phyloP scores from a whole-genome alignment of 1,284 basidiomycete genomes.

The Apiotrichum brassicae region DNA sequence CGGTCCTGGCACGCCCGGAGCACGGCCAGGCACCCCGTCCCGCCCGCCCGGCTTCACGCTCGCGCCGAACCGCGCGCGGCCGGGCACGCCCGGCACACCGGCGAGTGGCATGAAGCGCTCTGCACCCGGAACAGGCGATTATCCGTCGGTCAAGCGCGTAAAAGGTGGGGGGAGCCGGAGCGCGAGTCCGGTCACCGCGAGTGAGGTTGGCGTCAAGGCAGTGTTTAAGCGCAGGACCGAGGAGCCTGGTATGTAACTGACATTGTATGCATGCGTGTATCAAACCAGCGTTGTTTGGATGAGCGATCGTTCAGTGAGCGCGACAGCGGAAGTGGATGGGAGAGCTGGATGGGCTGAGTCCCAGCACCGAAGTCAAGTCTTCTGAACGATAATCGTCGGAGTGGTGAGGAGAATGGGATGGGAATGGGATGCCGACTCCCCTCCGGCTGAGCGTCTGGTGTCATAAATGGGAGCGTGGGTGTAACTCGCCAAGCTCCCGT shows the following conservation, averaged over 20 bases:
- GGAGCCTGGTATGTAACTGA: neutral
- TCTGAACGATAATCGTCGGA: no score
- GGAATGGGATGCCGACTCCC: no score
- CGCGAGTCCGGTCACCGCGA: constrained; percentile 11
- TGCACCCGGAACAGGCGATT: neutral
- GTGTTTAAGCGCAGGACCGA: constrained; percentile 15
- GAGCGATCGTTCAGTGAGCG: no score
- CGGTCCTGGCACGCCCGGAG: neutral
- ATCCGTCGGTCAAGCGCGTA: constrained; percentile 9
- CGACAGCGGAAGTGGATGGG: no score
- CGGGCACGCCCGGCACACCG: constrained; percentile 11
- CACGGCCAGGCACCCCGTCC: constrained; percentile 8
- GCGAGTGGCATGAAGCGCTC: constrained; percentile 5
- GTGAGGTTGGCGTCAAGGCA: constrained; percentile 14
- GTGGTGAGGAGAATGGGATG: no score
- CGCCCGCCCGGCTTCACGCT: neutral
- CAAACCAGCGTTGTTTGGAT: no score
- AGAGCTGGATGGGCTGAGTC: no score
- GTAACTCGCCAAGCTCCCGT: no score
- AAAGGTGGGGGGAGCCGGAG: constrained; percentile 10
- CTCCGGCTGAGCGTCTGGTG: no score
- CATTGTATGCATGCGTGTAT: no score
- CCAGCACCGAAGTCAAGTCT: no score
- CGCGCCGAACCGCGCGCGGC: neutral
- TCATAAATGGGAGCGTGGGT: no score